These are phyloP conservation scores for Bipolaris oryzae DNA, from an alignment of 2,329 filamentous ascomycete species.

Conservation along the genomic window DNA sequence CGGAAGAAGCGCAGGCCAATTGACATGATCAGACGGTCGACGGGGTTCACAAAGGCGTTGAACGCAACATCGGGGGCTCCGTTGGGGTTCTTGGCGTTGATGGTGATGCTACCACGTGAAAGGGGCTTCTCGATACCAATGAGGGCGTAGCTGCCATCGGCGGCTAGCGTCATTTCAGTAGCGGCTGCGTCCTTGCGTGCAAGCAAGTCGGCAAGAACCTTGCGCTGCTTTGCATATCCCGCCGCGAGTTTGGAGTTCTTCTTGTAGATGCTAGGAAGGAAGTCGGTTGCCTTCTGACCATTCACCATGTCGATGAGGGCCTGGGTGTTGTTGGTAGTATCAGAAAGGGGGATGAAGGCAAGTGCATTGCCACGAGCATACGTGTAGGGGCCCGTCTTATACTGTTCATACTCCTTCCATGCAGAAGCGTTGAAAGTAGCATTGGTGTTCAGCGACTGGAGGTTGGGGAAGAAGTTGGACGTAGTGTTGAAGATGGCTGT, in stretches of 20 bases:
- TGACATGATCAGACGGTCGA: constrained; percentile 36
- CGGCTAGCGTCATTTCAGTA: constrained; percentile 45
- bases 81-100: constrained; percentile 40
- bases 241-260: constrained; percentile 27
- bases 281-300: constrained; percentile 22
- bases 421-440: constrained; percentile 42
- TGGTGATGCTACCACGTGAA: constrained; percentile 43
- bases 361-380: constrained; percentile 33
- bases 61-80: constrained; percentile 33
- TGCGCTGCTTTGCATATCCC: constrained; percentile 32
- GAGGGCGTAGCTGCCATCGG: constrained; percentile 35
- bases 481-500: constrained; percentile 33
- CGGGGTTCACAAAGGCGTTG: constrained; percentile 38
- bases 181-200: constrained; percentile 33
- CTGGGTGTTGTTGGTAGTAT: constrained; percentile 25
- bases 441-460: constrained; percentile 32
- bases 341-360: constrained; percentile 34
- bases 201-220: constrained; percentile 28
- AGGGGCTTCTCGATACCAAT: constrained; percentile 42
- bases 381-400: constrained; percentile 43
- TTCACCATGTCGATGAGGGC: constrained; percentile 9
- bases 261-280: constrained; percentile 33
- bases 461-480: constrained; percentile 30
- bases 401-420: constrained; percentile 38
- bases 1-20: constrained; percentile 47